A percentile compares a stretch with the other conserved stretches of the same genome.
These are phyloP conservation scores for Scytalidium sp. DNA, from an alignment of 2,329 filamentous ascomycete species.

Conservation along the genomic window DNA sequence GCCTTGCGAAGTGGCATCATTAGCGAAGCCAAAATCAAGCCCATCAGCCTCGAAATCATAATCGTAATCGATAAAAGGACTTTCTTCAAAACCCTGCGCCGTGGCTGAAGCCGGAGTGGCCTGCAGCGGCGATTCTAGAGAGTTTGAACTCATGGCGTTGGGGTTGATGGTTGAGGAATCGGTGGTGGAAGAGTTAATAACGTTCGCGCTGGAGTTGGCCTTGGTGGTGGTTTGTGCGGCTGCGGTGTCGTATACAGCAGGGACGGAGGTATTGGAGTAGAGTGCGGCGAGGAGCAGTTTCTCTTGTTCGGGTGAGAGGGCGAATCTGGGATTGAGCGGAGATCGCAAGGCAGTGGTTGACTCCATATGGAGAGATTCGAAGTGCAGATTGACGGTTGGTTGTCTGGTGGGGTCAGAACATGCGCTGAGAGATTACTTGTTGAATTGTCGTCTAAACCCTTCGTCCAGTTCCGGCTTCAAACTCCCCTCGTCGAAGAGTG, in stretches of 20 bases:
- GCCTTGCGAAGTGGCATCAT: constrained; percentile 45
- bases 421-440: background rate
- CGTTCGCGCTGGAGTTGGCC: constrained; percentile 14
- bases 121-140: constrained; percentile 46
- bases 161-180: constrained; percentile 20
- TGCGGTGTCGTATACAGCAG: constrained; percentile 36
- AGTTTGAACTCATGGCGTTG: constrained; percentile 43
- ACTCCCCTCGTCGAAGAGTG: no score
- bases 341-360: constrained; percentile 9
- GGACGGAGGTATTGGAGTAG: constrained; percentile 55
- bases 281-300: constrained; percentile 72
- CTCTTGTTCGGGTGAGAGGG: constrained; percentile 74
- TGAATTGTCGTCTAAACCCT: no score
- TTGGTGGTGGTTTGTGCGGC: constrained; percentile 18
- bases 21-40: constrained; percentile 58
- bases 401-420: background rate
- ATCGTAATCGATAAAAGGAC: constrained; percentile 80
- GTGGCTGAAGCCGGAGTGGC: constrained; percentile 40
- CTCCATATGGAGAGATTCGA: constrained; percentile 15
- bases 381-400: background rate
- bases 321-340: constrained; percentile 52
- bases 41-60: constrained; percentile 72
- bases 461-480: no score
- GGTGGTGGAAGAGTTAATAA: constrained; percentile 15
- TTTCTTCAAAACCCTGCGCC: constrained; percentile 61